These are phyloP conservation scores for Agrostemma githago DNA, from an alignment of 148 eudicot species.

Conservation along the genomic window DNA sequence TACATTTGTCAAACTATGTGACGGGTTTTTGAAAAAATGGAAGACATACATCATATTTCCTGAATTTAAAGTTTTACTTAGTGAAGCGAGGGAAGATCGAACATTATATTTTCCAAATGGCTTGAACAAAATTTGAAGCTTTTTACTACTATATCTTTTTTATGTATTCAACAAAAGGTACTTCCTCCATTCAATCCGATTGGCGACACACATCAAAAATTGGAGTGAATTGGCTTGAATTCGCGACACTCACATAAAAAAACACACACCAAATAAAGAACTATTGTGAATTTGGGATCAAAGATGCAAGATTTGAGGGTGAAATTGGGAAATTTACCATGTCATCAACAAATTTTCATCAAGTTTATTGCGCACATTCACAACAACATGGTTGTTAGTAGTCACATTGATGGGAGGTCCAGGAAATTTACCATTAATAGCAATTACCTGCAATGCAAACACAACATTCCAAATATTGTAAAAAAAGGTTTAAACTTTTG, in stretches of 20 bases:
- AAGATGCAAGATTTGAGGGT: background rate
- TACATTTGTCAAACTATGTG: background rate
- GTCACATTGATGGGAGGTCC: constrained; percentile 81
- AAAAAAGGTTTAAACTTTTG: constrained; percentile 14
- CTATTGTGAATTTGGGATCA: background rate
- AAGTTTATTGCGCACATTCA: constrained; percentile 82
- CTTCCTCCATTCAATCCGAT: background rate
- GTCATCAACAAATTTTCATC: constrained; percentile 80
- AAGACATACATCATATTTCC: background rate
- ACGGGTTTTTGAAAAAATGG: background rate
- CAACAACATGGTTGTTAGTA: constrained; percentile 79
- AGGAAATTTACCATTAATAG: constrained; percentile 86
- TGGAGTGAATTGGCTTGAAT: background rate
- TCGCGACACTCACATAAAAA: too few species aligned
- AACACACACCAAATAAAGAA: constrained; percentile 5
- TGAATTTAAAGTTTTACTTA: background rate
- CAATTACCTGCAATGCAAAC: constrained; percentile 72
- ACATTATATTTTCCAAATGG: too few species aligned
- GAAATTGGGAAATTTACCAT: constrained; percentile 44
- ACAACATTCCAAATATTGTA: constrained; percentile 7
- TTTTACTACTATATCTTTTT: too few species aligned
- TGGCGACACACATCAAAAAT: background rate
- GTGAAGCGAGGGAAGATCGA: too few species aligned
- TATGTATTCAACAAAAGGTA: background rate
- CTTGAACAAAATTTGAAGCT: too few species aligned